phyloP scores from a whole-genome alignment of 2,329 filamentous ascomycete species.

The Alternaria triticimaculans region DNA sequence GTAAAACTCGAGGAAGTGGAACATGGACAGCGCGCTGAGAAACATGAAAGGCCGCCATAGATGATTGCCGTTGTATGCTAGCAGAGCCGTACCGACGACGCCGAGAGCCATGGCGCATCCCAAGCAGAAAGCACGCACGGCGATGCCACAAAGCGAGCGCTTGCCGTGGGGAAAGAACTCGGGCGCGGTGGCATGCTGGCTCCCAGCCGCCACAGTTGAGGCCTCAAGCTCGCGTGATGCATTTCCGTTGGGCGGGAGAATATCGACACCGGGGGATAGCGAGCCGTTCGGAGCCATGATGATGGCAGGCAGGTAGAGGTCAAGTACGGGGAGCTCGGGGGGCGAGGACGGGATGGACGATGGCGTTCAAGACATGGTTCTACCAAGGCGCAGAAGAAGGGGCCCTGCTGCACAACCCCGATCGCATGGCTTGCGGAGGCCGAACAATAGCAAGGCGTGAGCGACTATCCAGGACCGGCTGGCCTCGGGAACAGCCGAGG shows the following conservation, averaged over 20 bases:
- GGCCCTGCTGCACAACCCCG: not conserved
- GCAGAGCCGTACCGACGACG: constrained; percentile 36
- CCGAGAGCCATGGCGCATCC: constrained; percentile 49
- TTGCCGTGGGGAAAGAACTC: constrained; percentile 52
- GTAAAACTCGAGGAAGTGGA: constrained; percentile 98
- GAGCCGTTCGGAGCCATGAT: constrained; percentile 37
- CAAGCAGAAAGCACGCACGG: constrained; percentile 54
- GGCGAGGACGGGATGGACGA: not conserved
- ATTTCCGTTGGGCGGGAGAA: constrained; percentile 37
- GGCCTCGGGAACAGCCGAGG: not conserved
- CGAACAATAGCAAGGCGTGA: constrained; percentile 15
- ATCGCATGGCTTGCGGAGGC: not conserved
- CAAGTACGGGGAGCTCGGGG: not conserved
- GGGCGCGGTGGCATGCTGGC: constrained; percentile 23
- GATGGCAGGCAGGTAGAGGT: not conserved
- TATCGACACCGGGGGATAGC: constrained; percentile 31
- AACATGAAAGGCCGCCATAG: constrained; percentile 70
- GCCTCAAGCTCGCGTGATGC: constrained; percentile 38
- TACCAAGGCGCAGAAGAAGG: not conserved
- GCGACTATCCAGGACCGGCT: not conserved
- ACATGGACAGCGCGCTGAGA: constrained; percentile 71
- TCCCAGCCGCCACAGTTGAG: constrained; percentile 22
- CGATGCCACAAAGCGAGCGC: constrained; percentile 56
- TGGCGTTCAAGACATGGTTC: constrained; percentile 10
- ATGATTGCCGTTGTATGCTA: constrained; percentile 43